A percentile compares a stretch with the other conserved stretches of the same genome.
Conservation (phyloP, 768 basidiomycete genomes). For the Rhodotorula toruloides region DNA sequence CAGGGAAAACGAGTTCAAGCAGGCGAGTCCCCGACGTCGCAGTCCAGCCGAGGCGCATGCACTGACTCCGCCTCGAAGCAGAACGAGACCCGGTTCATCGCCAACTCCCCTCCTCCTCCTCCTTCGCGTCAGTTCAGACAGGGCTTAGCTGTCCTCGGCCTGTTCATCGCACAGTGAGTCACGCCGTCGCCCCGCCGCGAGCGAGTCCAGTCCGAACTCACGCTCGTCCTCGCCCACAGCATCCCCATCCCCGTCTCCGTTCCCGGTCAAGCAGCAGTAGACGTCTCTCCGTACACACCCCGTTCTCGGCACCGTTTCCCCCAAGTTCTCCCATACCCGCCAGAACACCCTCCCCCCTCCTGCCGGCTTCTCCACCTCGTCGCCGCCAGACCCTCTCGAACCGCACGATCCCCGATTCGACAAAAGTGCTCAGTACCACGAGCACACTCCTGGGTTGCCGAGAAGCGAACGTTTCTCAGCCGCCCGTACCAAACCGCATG, state of each 20-base stretch:
- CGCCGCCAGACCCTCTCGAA: not conserved
- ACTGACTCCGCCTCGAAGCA: not conserved
- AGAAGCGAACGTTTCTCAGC: constrained; percentile 31
- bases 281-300: too few species aligned
- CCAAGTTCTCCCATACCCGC: not conserved
- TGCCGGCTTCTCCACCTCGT: not conserved
- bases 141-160: constrained; percentile 34
- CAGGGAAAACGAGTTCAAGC: too few species aligned
- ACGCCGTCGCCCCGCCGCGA: not conserved
- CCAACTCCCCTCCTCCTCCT: not conserved
- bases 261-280: constrained; percentile 9
- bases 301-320: not conserved
- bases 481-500: constrained; percentile 17
- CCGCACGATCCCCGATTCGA: constrained; percentile 1
- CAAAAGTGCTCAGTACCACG: constrained; percentile 23
- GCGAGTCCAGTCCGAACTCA: not conserved
- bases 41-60: not conserved
- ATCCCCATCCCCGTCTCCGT: too few species aligned
- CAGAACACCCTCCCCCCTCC: not conserved
- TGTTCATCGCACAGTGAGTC: constrained; percentile 22
- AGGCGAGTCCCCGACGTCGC: too few species aligned
- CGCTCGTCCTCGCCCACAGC: not conserved
- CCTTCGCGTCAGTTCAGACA: constrained; percentile 9
- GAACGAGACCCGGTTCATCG: too few species aligned
- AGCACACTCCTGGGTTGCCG: constrained; percentile 24